Evolutionary conservation across 2,329 filamentous ascomycete genomes (phyloP).

Genomic region (Sordariomycetes sp.): DNA sequence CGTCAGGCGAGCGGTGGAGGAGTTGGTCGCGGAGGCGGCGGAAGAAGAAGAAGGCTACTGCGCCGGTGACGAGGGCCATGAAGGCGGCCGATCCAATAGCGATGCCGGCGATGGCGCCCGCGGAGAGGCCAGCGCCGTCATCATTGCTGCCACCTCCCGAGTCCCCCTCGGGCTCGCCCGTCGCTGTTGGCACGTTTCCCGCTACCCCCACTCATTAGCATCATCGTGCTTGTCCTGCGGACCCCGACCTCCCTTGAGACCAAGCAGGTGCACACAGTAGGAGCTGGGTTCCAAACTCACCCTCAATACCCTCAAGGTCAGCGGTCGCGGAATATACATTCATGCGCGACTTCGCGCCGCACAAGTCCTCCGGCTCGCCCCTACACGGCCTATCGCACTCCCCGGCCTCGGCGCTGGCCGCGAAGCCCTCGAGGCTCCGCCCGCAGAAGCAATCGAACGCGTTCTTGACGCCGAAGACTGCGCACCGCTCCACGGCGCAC

Average conservation of each 20-base stretch:
- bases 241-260: not conserved
- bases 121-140: not conserved
- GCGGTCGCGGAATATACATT: conserved; percentile 7
- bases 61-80: conserved; percentile 2
- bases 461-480: conserved; percentile 23
- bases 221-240: not conserved
- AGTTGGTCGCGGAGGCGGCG: not conserved
- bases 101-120: conserved; percentile 2
- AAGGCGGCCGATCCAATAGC: conserved; percentile 3
- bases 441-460: conserved; percentile 23
- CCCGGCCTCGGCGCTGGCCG: not conserved
- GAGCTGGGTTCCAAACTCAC: not conserved
- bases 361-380: not conserved
- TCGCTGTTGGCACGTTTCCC: not conserved
- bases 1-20: not conserved
- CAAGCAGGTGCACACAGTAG: too few relatives aligned
- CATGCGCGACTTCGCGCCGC: conserved; percentile 1
- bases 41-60: conserved; percentile 4
- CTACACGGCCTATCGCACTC: conserved; percentile 3
- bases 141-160: not conserved
- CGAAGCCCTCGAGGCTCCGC: conserved; percentile 6
- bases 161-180: not conserved
- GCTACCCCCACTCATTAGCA: not conserved
- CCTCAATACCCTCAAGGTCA: not conserved
- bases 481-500: not conserved